Evolutionary conservation across 495 filamentous ascomycete genomes (phyloP), one percentile per base, ranked within the genome.

Genomic region (Penicillium parvum): DNA sequence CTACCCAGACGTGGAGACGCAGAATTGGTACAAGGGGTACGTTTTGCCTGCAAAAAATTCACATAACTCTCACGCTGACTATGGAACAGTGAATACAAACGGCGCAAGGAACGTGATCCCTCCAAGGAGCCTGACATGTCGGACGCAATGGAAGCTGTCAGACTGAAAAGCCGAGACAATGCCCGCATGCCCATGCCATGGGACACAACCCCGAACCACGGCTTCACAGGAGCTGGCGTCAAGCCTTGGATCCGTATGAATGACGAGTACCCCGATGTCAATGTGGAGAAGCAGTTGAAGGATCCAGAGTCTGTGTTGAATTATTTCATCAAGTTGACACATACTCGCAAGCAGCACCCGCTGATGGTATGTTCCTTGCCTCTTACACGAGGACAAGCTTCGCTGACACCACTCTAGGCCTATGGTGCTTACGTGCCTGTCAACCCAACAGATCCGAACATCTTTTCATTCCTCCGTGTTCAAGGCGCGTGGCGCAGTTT

Each of bases 121-220:
- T n/a, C n/a, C n/a, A n/a, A n/a, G n/a, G n/a, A n/a, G n/a, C n/a
- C n/a, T n/a, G n/a, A n/a, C n/a, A n/a, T n/a, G n/a, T n/a, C n/a
- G n/a, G n/a, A n/a, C n/a, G n/a, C n/a, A n/a, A n/a, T n/a, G n/a
- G n/a, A n/a, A n/a, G n/a, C n/a, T n/a, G n/a, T n/a, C n/a, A n/a
- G n/a, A n/a, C n/a, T n/a, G n/a, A n/a, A n/a, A n/a, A n/a, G n/a
- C n/a, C 69, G 82, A n/a, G 82, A 86, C 44, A 71, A 86, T 48
- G 70, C 78, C 3, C 66, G 82, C 7, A 58, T 73, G 8, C 82
- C 82, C 0, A 79, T 85, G 71, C 79, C 79, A 37, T 86, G 81
- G 82, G 62, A 75, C 46, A 56, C 42, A 3, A 60, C 63, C 0
- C 48, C 55, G 1, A 71, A 85, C 44, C 77, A 66, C 0, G 82